A percentile compares a stretch with the other conserved stretches of the same genome.
Evolutionary conservation across 257 asterid species (phyloP).

Genomic region (Solanum peruvianum): DNA sequence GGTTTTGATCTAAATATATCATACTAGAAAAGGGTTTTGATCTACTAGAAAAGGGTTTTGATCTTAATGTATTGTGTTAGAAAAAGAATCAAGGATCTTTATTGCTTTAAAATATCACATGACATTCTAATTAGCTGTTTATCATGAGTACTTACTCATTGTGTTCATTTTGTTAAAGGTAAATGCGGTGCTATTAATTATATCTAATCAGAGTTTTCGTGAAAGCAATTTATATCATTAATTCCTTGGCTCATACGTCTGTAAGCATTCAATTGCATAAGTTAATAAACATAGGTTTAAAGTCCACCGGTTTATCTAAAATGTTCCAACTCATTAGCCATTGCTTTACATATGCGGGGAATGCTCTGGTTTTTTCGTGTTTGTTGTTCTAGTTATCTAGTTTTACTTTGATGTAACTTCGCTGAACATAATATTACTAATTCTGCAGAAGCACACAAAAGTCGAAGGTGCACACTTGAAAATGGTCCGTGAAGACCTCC

Average conservation of each 20-base stretch:
- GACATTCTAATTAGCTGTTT: background rate
- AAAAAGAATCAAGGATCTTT: background rate
- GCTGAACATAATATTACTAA: background rate
- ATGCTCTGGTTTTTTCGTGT: background rate
- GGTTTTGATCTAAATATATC: background rate
- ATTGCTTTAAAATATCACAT: background rate
- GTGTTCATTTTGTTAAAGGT: background rate
- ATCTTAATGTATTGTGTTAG: background rate
- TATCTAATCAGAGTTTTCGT: background rate
- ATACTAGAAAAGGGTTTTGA: background rate
- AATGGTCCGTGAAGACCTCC: conserved; percentile 76
- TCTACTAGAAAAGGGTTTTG: background rate
- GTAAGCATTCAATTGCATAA: background rate
- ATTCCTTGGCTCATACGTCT: background rate
- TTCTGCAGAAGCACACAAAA: conserved; percentile 52
- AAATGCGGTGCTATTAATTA: background rate
- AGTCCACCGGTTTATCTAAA: background rate
- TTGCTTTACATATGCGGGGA: background rate
- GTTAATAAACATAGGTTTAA: background rate
- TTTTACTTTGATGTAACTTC: background rate
- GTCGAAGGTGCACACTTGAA: conserved; percentile 54
- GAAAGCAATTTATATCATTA: background rate
- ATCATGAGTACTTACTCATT: background rate
- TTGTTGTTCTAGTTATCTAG: background rate
- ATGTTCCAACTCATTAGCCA: background rate